Base-by-base conservation (phyloP, 108 stramenopile species). In the Pseudonitzschia delicatissima region DNA sequence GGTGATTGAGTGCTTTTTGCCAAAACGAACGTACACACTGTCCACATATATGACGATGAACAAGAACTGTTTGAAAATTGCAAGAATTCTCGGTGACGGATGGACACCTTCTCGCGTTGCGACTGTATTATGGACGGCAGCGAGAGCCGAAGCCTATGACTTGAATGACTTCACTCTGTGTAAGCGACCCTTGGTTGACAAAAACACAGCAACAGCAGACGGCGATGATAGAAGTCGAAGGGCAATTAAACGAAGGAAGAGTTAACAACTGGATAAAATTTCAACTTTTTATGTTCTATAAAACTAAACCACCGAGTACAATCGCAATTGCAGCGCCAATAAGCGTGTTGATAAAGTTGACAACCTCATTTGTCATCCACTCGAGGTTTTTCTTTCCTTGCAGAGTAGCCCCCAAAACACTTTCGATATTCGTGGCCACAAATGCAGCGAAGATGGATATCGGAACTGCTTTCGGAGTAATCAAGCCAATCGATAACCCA, bases 351-450 rank as follows among this genome's bases (percentile, higher is more conserved):
- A 98, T 65, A 55, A 96, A 93, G 69, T 98, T 98, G 29, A 98
- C 87, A 23, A 96, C 95, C 74, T 98, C 96, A 69, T 96, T 98
- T 1, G 92, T 93, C 69, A 95, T 86, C 94, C 93, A 98, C 47
- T 69, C 62, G 31, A 88, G 49, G 8, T 76, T 77, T 45, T 85
- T 64, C 69, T 87, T 91, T 20, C 85, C 92, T 74, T 97, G 97
- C 53, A 96, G 62, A 0, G 90, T 95, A 3, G 97, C 97, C 2
- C 97, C 97, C 6, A 97, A 78, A 52, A 90, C 58, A 80, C 95
- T 96, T 69, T 97, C 97, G 23, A 90, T 69, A 71, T 94, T 96
- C 27, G 91, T 93, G 2, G 94, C 97, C 82, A 76, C 55, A 71
- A 97, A 95, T 9, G 97, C 93, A 0, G 94, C 86, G 57, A 85